Percentiles rank a stretch among this genome's conserved stretches.
phyloP scores from a whole-genome alignment of 805 yeast species.

The Barnettozyma populi region DNA sequence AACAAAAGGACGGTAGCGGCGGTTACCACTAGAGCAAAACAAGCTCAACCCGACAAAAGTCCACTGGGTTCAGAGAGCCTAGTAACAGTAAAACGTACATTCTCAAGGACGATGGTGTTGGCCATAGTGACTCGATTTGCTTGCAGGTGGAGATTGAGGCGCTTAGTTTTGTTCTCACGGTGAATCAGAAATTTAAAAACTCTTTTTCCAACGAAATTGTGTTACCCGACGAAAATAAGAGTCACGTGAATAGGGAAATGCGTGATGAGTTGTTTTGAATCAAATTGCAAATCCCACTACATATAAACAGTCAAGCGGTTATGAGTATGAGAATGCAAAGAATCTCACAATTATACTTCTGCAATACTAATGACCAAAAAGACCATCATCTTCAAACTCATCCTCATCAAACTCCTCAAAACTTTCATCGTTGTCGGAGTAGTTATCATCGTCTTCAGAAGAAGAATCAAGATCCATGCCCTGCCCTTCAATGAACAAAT shows the following conservation, averaged over 20 bases:
- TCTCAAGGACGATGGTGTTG: constrained; percentile 37
- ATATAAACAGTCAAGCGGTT: background rate
- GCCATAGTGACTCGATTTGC: constrained; percentile 3
- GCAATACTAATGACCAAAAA: constrained; percentile 39
- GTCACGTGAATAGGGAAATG: background rate
- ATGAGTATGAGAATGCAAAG: background rate
- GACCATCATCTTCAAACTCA: constrained; percentile 51
- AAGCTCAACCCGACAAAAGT: background rate
- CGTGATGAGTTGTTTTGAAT: too few species aligned
- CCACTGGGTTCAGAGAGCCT: background rate
- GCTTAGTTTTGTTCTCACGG: background rate
- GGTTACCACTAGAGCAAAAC: background rate
- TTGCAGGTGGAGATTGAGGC: background rate
- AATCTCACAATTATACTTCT: background rate
- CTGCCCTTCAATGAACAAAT: constrained; percentile 26
- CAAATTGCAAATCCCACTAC: background rate
- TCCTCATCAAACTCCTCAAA: constrained; percentile 38
- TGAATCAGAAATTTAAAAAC: background rate
- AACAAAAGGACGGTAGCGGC: background rate
- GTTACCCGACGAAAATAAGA: background rate
- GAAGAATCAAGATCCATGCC: constrained; percentile 18
- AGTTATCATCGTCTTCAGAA: constrained; percentile 17
- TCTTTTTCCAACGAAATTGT: background rate
- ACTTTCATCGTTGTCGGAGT: constrained; percentile 27
- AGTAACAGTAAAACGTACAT: constrained; percentile 22